A percentile compares a stretch with the other conserved stretches of the same genome.
Evolutionary conservation across 2,329 filamentous ascomycete species (phyloP).

Genomic region (Xylaria sp.): DNA sequence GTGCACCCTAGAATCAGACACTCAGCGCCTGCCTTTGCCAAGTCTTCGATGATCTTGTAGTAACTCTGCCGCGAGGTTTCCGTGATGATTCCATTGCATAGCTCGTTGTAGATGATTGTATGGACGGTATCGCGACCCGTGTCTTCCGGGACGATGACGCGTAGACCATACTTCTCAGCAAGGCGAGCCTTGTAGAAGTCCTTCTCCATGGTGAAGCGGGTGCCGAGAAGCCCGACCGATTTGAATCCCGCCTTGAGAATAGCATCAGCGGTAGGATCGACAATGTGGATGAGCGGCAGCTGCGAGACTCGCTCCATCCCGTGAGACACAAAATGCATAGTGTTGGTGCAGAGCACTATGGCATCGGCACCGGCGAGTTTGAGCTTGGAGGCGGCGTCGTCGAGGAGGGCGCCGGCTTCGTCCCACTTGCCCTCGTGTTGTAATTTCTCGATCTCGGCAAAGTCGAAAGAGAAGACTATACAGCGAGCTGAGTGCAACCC

Average conservation of each 20-base stretch:
- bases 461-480: slow-evolving; percentile 40
- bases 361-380: slow-evolving; percentile 38
- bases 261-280: slow-evolving; percentile 36
- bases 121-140: slow-evolving; percentile 35
- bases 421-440: slow-evolving; percentile 37
- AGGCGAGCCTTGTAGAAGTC: slow-evolving; percentile 41
- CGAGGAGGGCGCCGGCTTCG: slow-evolving; percentile 35
- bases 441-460: slow-evolving; percentile 35
- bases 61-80: slow-evolving; percentile 36
- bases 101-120: slow-evolving; percentile 39
- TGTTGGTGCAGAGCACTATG: slow-evolving; percentile 40
- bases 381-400: slow-evolving; percentile 29
- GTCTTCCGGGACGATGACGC: slow-evolving; percentile 39
- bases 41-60: slow-evolving; percentile 34
- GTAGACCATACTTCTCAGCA: slow-evolving; percentile 36
- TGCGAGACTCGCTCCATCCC: slow-evolving; percentile 30
- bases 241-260: slow-evolving; percentile 33
- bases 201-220: slow-evolving; percentile 44
- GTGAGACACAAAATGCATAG: slow-evolving; percentile 37
- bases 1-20: slow-evolving; percentile 44
- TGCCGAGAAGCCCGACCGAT: slow-evolving; percentile 39
- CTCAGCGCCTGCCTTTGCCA: slow-evolving; percentile 37
- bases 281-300: slow-evolving; percentile 37
- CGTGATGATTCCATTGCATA: slow-evolving; percentile 36
- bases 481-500: slow-evolving; percentile 38